Base-by-base conservation (phyloP, 257 asterid genomes). In the Nicotiana tomentosiformis region DNA sequence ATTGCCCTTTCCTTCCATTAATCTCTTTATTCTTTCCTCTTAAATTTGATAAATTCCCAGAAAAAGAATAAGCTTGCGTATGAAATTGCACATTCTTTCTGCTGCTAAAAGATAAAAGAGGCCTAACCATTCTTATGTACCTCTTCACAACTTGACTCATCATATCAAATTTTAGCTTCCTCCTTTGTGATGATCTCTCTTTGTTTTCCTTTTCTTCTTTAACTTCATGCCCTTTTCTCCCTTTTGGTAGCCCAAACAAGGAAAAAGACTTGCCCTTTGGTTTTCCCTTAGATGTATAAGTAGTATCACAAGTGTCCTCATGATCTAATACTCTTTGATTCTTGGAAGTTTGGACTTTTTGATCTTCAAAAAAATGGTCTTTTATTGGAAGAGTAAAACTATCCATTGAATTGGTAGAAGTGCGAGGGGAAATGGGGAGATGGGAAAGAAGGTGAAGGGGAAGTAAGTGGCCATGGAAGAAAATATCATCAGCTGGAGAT, bases 401-500 rank as follows among this genome's bases (percentile, higher is more conserved):
- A 81, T 92, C 98, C 30, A 90, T 0, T 0, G 97, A 91, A 17
- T 90, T 92, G 15, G 93, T 90, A 86, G 98, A 92, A 72, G 93
- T 82, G 85, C 97, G 95, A 20, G 98, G 95, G 0, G 97, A 92
- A 68, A 87, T 83, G 0, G 93, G 95, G 51, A 89, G 92, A 83
- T 90, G 93, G 84, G 98, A 88, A 82, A 94, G 89, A 88, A 91
- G 93, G 85, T 92, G 99, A 85, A 95, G 96, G 74, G 99, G 99
- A 16, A 95, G 96, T 14, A 95, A 78, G 90, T 94, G 99, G 82
- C 99, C 99, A 82, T 92, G 98, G 85, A 92, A 95, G 91, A 95
- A 95, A 69, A 95, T 95, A 0, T 95, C 97, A 58, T 94, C 99
- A 1, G 99, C 99, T 14, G 99, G 99, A n/a, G 99, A 91, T 80